Evolutionary conservation across 805 yeast genomes (phyloP).

Genomic region (Jamesozyma gamospora): DNA sequence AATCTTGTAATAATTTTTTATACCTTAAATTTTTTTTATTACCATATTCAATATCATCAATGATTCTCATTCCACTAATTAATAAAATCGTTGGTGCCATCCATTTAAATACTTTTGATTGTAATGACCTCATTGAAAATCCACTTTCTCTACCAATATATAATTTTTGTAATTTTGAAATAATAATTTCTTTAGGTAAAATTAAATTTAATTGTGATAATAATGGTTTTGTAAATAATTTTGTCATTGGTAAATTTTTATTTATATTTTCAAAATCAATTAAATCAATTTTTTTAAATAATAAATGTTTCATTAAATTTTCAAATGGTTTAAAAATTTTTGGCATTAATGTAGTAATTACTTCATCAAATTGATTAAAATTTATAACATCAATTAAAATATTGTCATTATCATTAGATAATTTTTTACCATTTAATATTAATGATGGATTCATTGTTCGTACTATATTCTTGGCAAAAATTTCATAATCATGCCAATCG

Average conservation of each 20-base stretch:
- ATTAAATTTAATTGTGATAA: slow-evolving; percentile 35
- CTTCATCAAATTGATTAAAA: slow-evolving; percentile 28
- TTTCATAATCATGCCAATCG: slow-evolving; percentile 37
- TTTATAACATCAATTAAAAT: slow-evolving; percentile 9
- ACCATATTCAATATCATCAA: slow-evolving; percentile 18
- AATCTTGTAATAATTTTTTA: slow-evolving; percentile 41
- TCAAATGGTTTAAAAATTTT: slow-evolving; percentile 37
- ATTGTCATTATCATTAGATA: neutral
- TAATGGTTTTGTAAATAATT: slow-evolving; percentile 25
- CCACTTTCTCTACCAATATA: slow-evolving; percentile 66
- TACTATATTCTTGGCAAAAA: slow-evolving; percentile 34
- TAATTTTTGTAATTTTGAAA: slow-evolving; percentile 35
- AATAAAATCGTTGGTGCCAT: slow-evolving; percentile 71
- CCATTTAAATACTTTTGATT: slow-evolving; percentile 81
- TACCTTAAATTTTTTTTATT: slow-evolving; percentile 32
- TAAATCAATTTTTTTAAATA: slow-evolving; percentile 26
- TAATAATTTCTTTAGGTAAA: slow-evolving; percentile 24
- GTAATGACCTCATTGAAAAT: slow-evolving; percentile 79
- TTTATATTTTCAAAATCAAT: slow-evolving; percentile 6
- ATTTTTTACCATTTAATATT: neutral
- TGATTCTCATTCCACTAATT: slow-evolving; percentile 51
- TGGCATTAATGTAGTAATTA: slow-evolving; percentile 32
- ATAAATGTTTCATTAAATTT: slow-evolving; percentile 34
- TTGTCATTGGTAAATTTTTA: slow-evolving; percentile 5
- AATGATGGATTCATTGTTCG: slow-evolving; percentile 1